Base-by-base conservation (phyloP, 2,329 filamentous ascomycete species). In the Colletotrichum sp. region DNA sequence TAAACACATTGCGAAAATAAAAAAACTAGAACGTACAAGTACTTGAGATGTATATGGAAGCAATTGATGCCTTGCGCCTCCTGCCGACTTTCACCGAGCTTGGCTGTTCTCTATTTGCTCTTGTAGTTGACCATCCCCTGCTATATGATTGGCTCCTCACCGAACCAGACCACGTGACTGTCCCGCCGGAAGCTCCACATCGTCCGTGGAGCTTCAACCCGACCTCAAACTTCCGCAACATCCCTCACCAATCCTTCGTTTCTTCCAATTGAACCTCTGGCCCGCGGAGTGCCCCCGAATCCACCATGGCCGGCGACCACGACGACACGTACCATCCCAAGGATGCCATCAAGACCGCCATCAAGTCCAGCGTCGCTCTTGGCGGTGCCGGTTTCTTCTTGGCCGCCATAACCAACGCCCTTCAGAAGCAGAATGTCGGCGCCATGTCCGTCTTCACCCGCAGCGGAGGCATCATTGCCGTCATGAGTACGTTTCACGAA, bases 401-500 rank as follows among this genome's bases (percentile, higher is more conserved):
- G 76, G 94, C 95, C 67, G 93, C 94, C 71, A 90, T 98, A 79
- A 95, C 96, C 88, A 99, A 98, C 88, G 95, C 96, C 75, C 90
- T 98, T 80, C 90, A 93, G 71, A 96, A 93, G 88, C 90, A 92
- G 84, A 98, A 98, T 85, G 89, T 97, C 79, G 95, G 96, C 80
- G 90, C 93, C 77, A 92, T 93, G 88, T 94, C 95, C 79, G 90
- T 98, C 81, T 93, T 99, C 83, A 95, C 95, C 63, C 92, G 92
- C 81, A 93, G 93, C 73, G 96, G 96, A 79, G 89, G 93, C 82
- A 93, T 93, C 66, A 94, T 96, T 82, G 94, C 68, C 52, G 39
- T 76, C 62, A 75, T 77, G 59, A 64, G 77, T 78, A 73, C 7
- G 77, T 32, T 26, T n/a, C 10, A 57, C 6, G 52, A 64, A 16